phyloP scores from a whole-genome alignment of 169 alveolate species.

The Babesia bovis region DNA sequence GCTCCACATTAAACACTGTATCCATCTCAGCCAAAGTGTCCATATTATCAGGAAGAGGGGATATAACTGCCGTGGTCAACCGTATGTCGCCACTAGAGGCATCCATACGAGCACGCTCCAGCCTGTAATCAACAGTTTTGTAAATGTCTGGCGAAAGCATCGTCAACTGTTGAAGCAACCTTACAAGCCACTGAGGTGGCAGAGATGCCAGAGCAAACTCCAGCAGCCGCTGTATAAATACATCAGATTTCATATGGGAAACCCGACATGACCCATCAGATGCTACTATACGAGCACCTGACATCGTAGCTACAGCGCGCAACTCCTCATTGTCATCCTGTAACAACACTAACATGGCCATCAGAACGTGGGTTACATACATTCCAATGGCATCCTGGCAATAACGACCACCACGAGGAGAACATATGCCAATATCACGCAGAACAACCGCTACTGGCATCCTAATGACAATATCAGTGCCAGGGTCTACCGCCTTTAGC shows the following conservation, averaged over 20 bases:
- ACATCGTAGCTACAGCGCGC: constrained; percentile 9
- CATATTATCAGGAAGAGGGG: background rate
- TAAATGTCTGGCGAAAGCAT: constrained; percentile 16
- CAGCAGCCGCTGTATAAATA: constrained; percentile 12
- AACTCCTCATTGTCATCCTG: constrained; percentile 35
- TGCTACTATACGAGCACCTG: background rate
- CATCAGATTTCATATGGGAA: background rate
- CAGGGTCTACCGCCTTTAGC: constrained; percentile 26
- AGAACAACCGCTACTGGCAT: background rate
- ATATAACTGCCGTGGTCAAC: constrained; percentile 17
- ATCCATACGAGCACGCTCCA: background rate
- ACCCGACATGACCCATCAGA: background rate
- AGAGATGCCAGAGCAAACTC: background rate
- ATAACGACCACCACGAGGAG: background rate
- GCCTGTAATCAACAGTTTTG: constrained; percentile 23
- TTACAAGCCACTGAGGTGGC: constrained; percentile 10
- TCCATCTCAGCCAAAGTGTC: constrained; percentile 49
- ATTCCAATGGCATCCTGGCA: background rate
- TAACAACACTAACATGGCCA: constrained; percentile 18
- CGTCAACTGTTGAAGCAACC: constrained; percentile 29
- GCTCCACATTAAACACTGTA: constrained; percentile 43
- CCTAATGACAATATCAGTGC: constrained; percentile 7
- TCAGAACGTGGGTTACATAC: constrained; percentile 8
- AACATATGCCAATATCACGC: background rate
- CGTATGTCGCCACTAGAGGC: background rate